Conservation (phyloP, 1,284 basidiomycete species). For the Stygiomarasmius scandens region DNA sequence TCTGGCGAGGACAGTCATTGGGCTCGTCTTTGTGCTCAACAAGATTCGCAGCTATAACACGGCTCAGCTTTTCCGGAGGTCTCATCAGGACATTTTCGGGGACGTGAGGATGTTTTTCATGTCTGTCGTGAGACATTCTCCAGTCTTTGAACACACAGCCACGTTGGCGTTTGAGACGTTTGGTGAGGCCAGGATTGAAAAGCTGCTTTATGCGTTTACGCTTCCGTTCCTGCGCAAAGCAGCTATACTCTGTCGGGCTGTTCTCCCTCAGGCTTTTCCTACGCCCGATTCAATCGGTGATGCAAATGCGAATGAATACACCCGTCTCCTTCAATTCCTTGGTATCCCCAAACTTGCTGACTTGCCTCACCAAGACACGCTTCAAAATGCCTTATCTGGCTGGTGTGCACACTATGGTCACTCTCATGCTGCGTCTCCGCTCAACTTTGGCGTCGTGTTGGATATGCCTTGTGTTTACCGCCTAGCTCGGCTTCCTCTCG, state of each 20-base stretch:
- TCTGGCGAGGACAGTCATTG: constrained; percentile 82
- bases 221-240: constrained; percentile 93
- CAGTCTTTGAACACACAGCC: constrained; percentile 78
- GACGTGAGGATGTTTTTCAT: constrained; percentile 85
- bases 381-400: constrained; percentile 80
- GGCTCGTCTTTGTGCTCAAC: constrained; percentile 77
- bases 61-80: constrained; percentile 44
- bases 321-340: constrained; percentile 75
- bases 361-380: constrained; percentile 76
- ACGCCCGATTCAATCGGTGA: constrained; percentile 43
- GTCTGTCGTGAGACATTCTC: constrained; percentile 79
- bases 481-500: constrained; percentile 78
- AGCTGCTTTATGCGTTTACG: constrained; percentile 87
- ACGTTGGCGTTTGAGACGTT: constrained; percentile 76
- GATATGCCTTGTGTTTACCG: constrained; percentile 90
- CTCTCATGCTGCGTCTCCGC: constrained; percentile 70
- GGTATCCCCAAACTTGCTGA: constrained; percentile 79
- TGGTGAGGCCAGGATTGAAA: constrained; percentile 82
- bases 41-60: constrained; percentile 62
- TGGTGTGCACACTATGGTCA: constrained; percentile 85
- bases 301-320: constrained; percentile 66
- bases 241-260: constrained; percentile 82
- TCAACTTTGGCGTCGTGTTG: constrained; percentile 73
- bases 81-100: constrained; percentile 70
- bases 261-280: constrained; percentile 66